Evolutionary conservation across 1,139 yeast genomes (phyloP).

Genomic region (Yamadazyma dushanensis): DNA sequence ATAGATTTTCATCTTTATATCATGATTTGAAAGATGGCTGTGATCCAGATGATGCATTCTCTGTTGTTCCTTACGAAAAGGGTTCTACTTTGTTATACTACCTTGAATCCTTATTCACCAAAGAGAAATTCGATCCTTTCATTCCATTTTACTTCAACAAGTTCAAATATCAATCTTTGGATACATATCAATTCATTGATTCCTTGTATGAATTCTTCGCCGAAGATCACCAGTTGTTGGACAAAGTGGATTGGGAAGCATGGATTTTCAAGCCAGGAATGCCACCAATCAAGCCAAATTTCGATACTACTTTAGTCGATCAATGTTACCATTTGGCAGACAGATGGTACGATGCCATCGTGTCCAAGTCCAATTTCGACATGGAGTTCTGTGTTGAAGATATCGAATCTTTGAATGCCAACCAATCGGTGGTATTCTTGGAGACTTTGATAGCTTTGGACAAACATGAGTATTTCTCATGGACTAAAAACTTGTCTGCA

Average conservation of each 20-base stretch:
- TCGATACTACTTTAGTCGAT: slow-evolving; percentile 77
- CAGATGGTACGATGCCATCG: slow-evolving; percentile 53
- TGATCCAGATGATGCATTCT: slow-evolving; percentile 90
- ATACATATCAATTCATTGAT: slow-evolving; percentile 78
- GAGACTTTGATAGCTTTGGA: slow-evolving; percentile 54
- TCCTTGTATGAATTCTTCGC: slow-evolving; percentile 66
- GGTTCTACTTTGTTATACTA: slow-evolving; percentile 79
- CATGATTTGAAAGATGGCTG: slow-evolving; percentile 63
- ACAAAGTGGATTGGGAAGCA: slow-evolving; percentile 76
- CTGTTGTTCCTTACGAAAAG: slow-evolving; percentile 87
- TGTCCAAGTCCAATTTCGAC: slow-evolving; percentile 12
- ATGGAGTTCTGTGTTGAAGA: slow-evolving; percentile 36
- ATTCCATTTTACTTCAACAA: slow-evolving; percentile 74
- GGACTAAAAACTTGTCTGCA: slow-evolving; percentile 42
- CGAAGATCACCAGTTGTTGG: slow-evolving; percentile 50
- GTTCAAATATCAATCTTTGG: slow-evolving; percentile 70
- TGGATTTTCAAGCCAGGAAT: slow-evolving; percentile 84
- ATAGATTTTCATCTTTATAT: slow-evolving; percentile 62
- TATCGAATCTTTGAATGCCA: slow-evolving; percentile 59
- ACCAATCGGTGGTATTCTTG: slow-evolving; percentile 76
- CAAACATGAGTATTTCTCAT: slow-evolving; percentile 28
- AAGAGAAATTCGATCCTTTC: slow-evolving; percentile 68
- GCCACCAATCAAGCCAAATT: slow-evolving; percentile 77
- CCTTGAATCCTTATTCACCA: slow-evolving; percentile 61
- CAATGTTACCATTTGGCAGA: slow-evolving; percentile 66